Percentiles rank a stretch among this genome's conserved stretches.
Evolutionary conservation across 2,329 filamentous ascomycete species (phyloP).

Genomic region (Gaeumannomyces sp.): DNA sequence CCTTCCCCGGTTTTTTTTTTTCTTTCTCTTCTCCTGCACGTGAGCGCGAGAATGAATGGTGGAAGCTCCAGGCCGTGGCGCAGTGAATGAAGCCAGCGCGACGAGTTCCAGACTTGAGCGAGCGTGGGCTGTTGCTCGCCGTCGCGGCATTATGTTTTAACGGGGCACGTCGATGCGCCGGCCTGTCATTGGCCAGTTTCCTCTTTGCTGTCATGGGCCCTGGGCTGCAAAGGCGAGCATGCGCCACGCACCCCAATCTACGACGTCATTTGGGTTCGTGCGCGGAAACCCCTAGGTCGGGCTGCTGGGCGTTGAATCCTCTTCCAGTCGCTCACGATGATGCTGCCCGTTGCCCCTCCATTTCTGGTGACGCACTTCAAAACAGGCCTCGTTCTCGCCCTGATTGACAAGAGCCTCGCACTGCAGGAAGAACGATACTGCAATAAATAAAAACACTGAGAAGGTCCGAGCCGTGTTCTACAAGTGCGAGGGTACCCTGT

Average conservation of each 20-base stretch:
- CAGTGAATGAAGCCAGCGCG: no score
- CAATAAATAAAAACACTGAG: not conserved
- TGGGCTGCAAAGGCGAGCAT: not conserved
- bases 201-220: not conserved
- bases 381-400: no score
- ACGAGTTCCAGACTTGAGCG: no score
- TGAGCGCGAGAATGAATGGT: not conserved
- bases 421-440: no score
- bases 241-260: not conserved
- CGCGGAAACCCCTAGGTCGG: not conserved
- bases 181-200: not conserved
- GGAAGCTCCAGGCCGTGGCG: no score
- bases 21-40: not conserved
- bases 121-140: no score
- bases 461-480: not conserved
- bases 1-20: no score
- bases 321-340: not conserved
- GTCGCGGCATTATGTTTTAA: not conserved
- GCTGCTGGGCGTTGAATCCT: not conserved
- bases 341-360: not conserved
- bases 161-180: not conserved
- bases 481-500: not conserved
- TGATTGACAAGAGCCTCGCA: no score
- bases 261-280: not conserved
- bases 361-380: not conserved